Percentiles rank a stretch among this genome's conserved stretches.
phyloP scores from a whole-genome alignment of 1,284 basidiomycete genomes.

The Cutaneotrichosporon sp. region DNA sequence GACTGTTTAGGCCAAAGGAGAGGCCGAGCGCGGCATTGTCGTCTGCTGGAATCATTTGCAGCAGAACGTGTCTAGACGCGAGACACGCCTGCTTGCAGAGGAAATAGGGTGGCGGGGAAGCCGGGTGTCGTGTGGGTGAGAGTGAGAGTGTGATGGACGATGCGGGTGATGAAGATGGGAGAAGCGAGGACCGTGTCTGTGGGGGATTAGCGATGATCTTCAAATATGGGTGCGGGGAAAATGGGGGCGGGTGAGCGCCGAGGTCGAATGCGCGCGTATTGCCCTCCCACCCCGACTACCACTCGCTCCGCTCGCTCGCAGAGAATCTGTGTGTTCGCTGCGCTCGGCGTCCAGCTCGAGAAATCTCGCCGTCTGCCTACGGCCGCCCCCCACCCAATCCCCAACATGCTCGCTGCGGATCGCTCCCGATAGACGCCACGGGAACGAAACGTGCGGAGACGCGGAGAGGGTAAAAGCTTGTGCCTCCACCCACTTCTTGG shows the following conservation, averaged over 20 bases:
- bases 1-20: neutral
- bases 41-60: neutral
- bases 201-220: neutral
- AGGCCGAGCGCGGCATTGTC: slow-evolving; percentile 11
- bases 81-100: slow-evolving; percentile 2
- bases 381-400: no score
- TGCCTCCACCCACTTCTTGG: no score
- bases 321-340: no score
- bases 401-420: no score
- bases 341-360: no score
- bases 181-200: neutral
- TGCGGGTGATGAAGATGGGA: neutral
- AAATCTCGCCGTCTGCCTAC: no score
- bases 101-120: neutral
- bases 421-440: no score
- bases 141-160: no score
- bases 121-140: neutral
- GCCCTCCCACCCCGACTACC: no score
- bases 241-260: neutral
- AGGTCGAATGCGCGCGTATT: no score
- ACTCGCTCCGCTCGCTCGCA: no score
- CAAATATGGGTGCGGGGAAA: neutral
- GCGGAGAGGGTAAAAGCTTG: neutral
- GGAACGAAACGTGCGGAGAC: neutral
- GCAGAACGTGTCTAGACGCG: slow-evolving; percentile 3